Conservation (phyloP, 2,329 filamentous ascomycete genomes). For the Pochonia chlamydosporia region DNA sequence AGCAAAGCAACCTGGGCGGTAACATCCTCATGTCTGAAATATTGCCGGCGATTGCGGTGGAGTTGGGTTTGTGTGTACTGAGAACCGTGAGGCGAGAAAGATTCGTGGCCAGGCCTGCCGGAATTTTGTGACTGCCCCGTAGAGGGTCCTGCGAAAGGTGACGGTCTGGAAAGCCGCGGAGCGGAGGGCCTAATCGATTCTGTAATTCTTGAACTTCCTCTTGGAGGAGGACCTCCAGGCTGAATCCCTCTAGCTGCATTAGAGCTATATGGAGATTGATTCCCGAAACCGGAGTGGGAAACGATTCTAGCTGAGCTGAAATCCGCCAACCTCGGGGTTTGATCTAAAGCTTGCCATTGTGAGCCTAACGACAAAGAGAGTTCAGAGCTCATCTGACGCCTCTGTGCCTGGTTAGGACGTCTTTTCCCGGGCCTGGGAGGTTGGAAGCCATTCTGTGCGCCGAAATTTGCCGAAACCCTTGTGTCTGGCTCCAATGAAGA, state of each 20-base stretch:
- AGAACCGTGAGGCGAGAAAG: not conserved
- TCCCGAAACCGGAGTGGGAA: not conserved
- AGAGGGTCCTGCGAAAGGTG: not conserved
- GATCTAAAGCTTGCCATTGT: constrained; percentile 12
- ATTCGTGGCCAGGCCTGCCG: not conserved
- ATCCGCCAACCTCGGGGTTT: not conserved
- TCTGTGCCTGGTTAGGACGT: constrained; percentile 52
- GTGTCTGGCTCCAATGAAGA: not conserved
- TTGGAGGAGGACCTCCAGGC: not conserved
- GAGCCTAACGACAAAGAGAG: constrained; percentile 50
- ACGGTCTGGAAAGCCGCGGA: not conserved
- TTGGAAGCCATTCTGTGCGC: constrained; percentile 12
- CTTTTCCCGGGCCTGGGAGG: constrained; percentile 8
- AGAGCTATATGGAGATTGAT: not conserved
- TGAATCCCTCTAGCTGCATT: not conserved
- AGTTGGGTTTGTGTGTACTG: constrained; percentile 7
- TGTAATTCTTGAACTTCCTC: not conserved
- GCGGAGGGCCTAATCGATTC: not conserved
- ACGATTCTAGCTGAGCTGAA: not conserved
- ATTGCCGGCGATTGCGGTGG: constrained; percentile 23
- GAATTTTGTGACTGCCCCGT: not conserved
- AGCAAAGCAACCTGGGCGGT: constrained; percentile 42
- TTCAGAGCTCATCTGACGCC: constrained; percentile 57
- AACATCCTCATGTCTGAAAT: constrained; percentile 39
- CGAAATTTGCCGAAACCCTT: not conserved